Evolutionary conservation across 208 protist species (phyloP).

Genomic region (Phytomonas sp.): DNA sequence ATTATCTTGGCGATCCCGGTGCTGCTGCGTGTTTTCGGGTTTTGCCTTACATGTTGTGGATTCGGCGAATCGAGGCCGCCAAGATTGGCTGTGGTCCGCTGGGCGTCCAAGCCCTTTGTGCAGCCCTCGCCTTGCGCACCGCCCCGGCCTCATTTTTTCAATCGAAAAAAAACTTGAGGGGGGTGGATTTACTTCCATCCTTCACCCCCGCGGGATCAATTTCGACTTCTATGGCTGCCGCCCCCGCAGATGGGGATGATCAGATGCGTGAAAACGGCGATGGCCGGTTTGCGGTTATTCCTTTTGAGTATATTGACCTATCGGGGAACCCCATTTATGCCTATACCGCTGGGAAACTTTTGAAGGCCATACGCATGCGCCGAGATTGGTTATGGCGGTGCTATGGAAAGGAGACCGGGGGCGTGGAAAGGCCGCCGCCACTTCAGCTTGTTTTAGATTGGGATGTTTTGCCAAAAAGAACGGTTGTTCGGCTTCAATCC

Average conservation of each 20-base stretch:
- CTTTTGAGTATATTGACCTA: conserved; percentile 29
- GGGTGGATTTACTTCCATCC: not conserved
- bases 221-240: not conserved
- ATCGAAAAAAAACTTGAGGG: not conserved
- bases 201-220: not conserved
- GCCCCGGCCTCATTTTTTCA: not conserved
- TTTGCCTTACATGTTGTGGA: conserved; percentile 56
- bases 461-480: conserved; percentile 21
- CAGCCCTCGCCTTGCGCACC: conserved; percentile 11
- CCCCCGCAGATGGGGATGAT: not conserved
- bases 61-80: conserved; percentile 35
- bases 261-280: not conserved
- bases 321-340: conserved; percentile 33
- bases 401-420: not conserved
- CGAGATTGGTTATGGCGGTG: not conserved
- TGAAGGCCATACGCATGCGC: conserved; percentile 17
- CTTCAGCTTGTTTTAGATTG: conserved; percentile 23
- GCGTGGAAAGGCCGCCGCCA: not conserved
- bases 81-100: conserved; percentile 36
- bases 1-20: conserved; percentile 65
- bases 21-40: conserved; percentile 52
- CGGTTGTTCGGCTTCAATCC: conserved; percentile 10
- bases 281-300: conserved; percentile 5
- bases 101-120: conserved; percentile 21
- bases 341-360: conserved; percentile 23